Conservation (phyloP, 1,284 basidiomycete species). For the Pyrrhoderma noxium region DNA sequence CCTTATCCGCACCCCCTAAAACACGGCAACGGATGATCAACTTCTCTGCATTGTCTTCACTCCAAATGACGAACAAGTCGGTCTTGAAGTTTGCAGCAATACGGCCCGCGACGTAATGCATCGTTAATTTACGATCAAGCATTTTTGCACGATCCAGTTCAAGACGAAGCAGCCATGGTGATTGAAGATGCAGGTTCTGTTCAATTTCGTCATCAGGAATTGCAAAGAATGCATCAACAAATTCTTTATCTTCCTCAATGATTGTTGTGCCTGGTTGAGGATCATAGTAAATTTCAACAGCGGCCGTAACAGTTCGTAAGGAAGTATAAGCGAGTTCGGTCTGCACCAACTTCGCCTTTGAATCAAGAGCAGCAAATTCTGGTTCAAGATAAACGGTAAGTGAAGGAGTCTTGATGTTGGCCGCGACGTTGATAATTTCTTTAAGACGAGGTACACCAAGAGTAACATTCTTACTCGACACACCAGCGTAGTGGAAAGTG, state of each 20-base stretch:
- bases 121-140: conserved; percentile 94
- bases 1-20: conserved; percentile 83
- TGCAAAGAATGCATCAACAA: conserved; percentile 99
- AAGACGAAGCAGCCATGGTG: conserved; percentile 95
- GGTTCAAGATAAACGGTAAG: conserved; percentile 84
- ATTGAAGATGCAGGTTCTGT: conserved; percentile 84
- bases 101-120: conserved; percentile 91
- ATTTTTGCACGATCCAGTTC: conserved; percentile 97
- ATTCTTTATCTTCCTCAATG: conserved; percentile 93
- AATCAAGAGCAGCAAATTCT: conserved; percentile 55
- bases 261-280: conserved; percentile 89
- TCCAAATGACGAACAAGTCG: conserved; percentile 97
- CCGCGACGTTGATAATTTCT: conserved; percentile 98
- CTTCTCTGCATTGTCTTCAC: conserved; percentile 98
- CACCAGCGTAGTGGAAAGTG: conserved; percentile 99
- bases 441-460: conserved; percentile 97
- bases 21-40: conserved; percentile 96
- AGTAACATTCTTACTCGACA: conserved; percentile 95
- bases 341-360: conserved; percentile 79
- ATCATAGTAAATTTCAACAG: conserved; percentile 98
- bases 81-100: conserved; percentile 95
- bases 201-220: conserved; percentile 98
- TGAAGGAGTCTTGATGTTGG: conserved; percentile 97
- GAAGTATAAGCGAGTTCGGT: conserved; percentile 94
- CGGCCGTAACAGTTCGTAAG: conserved; percentile 89